Percentiles rank a stretch among this genome's conserved stretches.
Evolutionary conservation across 1,284 basidiomycete genomes (phyloP).

Genomic region (Cryptococcus sp.): DNA sequence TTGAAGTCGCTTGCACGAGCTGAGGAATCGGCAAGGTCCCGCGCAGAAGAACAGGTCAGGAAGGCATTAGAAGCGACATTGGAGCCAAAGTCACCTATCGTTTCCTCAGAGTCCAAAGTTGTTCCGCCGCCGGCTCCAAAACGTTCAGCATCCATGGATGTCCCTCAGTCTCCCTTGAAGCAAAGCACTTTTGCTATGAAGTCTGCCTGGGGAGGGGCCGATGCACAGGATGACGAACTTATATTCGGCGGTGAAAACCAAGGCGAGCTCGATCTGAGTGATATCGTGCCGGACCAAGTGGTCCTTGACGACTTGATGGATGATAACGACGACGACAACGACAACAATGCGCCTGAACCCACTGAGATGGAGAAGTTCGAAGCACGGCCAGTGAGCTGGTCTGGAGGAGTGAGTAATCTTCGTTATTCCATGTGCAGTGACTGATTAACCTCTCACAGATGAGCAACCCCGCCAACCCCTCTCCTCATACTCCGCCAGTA

Average conservation of each 20-base stretch:
- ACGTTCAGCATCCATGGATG: constrained; percentile 5
- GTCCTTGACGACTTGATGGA: constrained; percentile 12
- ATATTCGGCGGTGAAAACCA: constrained; percentile 26
- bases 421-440: background rate
- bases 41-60: constrained; percentile 5
- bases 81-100: background rate
- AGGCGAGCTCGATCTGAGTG: constrained; percentile 40
- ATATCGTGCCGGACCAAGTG: constrained; percentile 27
- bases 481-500: constrained; percentile 21
- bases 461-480: constrained; percentile 29
- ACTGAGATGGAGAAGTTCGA: constrained; percentile 24
- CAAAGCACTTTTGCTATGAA: constrained; percentile 6
- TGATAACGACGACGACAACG: constrained; percentile 6
- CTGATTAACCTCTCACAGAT: constrained; percentile 21
- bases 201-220: constrained; percentile 16
- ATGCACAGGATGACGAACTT: background rate
- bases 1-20: constrained; percentile 21
- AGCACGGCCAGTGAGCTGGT: constrained; percentile 32
- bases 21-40: constrained; percentile 19
- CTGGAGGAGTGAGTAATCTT: constrained; percentile 34
- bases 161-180: constrained; percentile 12
- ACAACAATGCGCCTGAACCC: constrained; percentile 7
- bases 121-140: background rate
- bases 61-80: background rate
- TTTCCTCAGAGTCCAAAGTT: background rate